Base-by-base conservation (phyloP, 441 rosid genomes). In the Corymbia citriodora region DNA sequence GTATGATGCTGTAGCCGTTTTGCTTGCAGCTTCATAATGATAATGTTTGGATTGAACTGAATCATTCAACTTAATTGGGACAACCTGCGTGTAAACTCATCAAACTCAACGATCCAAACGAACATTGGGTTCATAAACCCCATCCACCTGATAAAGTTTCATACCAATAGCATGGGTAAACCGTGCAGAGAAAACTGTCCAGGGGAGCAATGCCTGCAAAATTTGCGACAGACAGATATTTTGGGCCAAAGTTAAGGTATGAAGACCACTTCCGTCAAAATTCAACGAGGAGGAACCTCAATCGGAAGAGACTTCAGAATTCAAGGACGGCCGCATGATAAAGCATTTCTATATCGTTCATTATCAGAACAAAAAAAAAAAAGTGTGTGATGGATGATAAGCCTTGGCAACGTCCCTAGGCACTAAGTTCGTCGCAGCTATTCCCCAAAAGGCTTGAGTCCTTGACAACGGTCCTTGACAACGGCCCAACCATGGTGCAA, bases 351-450 rank as follows among this genome's bases (percentile, higher is more conserved):
- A 27, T 13, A 27, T 19, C 14, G 15, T 27, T 55, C 0, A 55
- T 55, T 55, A 19, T 55, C 61, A 55, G 61, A 55, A 0, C 25
- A 19, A 55, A 55, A 55, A 55, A 55, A 55, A 54, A 19, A 33
- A 33, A 2, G 5, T 55, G 61, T 25, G 0, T 19, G 61, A 19
- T 61, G 65, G 65, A 15, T 15, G 27, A 5, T 12, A 61, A 61
- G 68, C 68, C 68, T 5, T 0, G 31, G 68, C 68, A 3, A 61
- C 31, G n/a, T 61, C 68, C 68, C 68, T 27, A 27, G 68, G 68
- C n/a, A 27, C n/a, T 25, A 61, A 5, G 29, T 27, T 11, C 14
- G 0, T 27, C 0, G 1, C 11, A 61, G n/a, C 68, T 61, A 61
- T 61, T 61, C 68, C n/a, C 7, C 68, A 27, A 27, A 61, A 27